phyloP scores from a whole-genome alignment of 257 asterid genomes.

The Apocynum venetum region DNA sequence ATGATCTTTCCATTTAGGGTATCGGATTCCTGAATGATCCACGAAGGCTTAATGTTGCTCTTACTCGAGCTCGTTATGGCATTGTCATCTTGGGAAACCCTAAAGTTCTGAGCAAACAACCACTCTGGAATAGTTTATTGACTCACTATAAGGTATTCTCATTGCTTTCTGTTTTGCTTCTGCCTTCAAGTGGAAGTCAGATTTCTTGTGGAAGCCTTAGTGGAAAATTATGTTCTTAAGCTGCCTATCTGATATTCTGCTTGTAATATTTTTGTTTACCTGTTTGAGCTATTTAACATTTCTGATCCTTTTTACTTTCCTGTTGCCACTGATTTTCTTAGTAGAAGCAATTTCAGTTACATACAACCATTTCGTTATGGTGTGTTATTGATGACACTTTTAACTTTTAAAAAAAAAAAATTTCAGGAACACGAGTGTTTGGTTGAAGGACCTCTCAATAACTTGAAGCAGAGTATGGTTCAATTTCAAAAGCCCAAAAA shows the following conservation, averaged over 20 bases:
- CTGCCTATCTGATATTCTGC: background rate
- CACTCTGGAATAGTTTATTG: slow-evolving; percentile 89
- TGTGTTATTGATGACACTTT: slow-evolving; percentile 13
- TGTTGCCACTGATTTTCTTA: background rate
- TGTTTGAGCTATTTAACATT: background rate
- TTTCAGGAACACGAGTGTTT: slow-evolving; percentile 89
- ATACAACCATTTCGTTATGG: background rate
- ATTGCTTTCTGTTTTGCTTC: slow-evolving; percentile 2
- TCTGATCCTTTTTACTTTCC: slow-evolving; percentile 1
- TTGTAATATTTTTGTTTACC: background rate
- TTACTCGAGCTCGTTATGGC: slow-evolving; percentile 99
- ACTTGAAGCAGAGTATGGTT: slow-evolving; percentile 98
- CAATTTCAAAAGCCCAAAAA: slow-evolving; percentile 98
- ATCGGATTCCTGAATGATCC: slow-evolving; percentile 99
- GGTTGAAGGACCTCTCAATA: slow-evolving; percentile 98
- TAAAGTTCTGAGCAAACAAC: slow-evolving; percentile 94
- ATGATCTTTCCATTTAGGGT: slow-evolving; percentile 45
- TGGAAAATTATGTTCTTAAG: background rate
- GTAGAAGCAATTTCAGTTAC: background rate
- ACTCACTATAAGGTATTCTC: slow-evolving; percentile 85
- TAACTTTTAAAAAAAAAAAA: background rate
- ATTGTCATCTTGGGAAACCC: slow-evolving; percentile 96
- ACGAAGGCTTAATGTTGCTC: slow-evolving; percentile 96
- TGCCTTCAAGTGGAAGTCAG: background rate
- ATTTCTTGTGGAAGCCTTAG: background rate